Base-by-base conservation (phyloP, 2,329 filamentous ascomycete species). In the Talaromyces sp. region DNA sequence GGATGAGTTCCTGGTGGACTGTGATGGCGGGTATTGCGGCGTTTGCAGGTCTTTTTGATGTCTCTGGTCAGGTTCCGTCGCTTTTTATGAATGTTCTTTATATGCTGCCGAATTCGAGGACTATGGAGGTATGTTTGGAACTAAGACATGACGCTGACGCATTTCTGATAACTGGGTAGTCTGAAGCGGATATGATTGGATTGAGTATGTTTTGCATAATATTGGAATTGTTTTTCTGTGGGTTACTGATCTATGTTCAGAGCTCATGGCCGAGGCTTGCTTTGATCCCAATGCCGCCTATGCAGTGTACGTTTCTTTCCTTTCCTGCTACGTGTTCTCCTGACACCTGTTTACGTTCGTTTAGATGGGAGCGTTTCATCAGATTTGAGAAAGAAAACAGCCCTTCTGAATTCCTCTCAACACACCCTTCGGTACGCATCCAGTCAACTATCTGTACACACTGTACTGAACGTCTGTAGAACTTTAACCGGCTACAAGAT, bases 261-360 rank as follows among this genome's bases (percentile, higher is more conserved):
- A 86, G 70, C 85, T 88, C 80, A 88, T 88, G 83, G 80, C 85
- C 1, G 78, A 85, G 69, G 81, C 80, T 42, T 88, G 85, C 70
- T 88, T 83, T 66, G 76, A 85, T 58, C 85, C 85, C 0, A 71
- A 79, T 61, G 83, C 81, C 15, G 85, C 85, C 1, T 78, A 83
- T 62, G 75, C 73, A 27, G 69, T 88, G 65, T 83, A 59, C 66
- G 77, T 64, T 51, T 9, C 15, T 64, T 51, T 9, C 15, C 30
- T 57, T 56, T 10, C 11, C 11, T 53, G 36, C n/a, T 44, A 19
- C 7, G 39, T 15, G n/a, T 22, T 39, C 15, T 17, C 8, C 3
- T 32, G 30, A 36, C n/a, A 11, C 55, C 36, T 17, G 57, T 17
- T 30, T 44, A n/a, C 55, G 10, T 51, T 51, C 15, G 2, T 9